Evolutionary conservation across 2,329 filamentous ascomycete genomes (phyloP), one percentile per base, ranked within the genome.

Genomic region (Apiospora hydei): DNA sequence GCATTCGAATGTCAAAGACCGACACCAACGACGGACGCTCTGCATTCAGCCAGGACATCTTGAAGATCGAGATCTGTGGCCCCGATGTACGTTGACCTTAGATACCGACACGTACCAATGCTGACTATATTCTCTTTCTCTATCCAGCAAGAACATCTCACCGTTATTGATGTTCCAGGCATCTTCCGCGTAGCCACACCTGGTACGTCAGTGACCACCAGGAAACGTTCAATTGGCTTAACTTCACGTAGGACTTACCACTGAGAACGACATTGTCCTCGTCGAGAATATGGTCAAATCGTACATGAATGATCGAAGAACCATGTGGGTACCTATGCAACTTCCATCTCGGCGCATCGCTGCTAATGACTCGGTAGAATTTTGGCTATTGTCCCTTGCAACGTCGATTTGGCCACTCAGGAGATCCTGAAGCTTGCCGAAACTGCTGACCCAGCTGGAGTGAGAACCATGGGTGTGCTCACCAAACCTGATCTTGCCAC

Each of bases 401-500:
- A 79, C 13, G 80, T 78, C 0, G 83, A 86, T 21, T 79, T 84
- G 3, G 81, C 82, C 0, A 85, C 82, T 0, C 83, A 85, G 21
- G 82, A 83, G 61, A 84, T 85, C 8, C 70, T 85, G 0, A 79
- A 79, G 0, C 77, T 80, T 2, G 82, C 83, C 0, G 78, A 81
- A 1, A 78, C 80, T 0, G 80, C 72, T 0, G 87, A 88, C 16
- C 81, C 83, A 0, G 71, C 80, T 0, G 85, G 86, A 0, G 73
- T 77, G 4, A 74, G 86, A 0, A 88, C 86, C 0, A 76, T 88
- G 10, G 85, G 84, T 0, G 83, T 88, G 0, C 81, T 92, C 0
- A 92, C 90, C 0, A 92, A 92, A 74, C 87, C 89, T 0, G 89
- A 92, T 70, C 80, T 90, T 0, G 84, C 85, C 0, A 74, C 72